Conservation (phyloP, 2,329 filamentous ascomycete species). For the Chaetomium sp. region DNA sequence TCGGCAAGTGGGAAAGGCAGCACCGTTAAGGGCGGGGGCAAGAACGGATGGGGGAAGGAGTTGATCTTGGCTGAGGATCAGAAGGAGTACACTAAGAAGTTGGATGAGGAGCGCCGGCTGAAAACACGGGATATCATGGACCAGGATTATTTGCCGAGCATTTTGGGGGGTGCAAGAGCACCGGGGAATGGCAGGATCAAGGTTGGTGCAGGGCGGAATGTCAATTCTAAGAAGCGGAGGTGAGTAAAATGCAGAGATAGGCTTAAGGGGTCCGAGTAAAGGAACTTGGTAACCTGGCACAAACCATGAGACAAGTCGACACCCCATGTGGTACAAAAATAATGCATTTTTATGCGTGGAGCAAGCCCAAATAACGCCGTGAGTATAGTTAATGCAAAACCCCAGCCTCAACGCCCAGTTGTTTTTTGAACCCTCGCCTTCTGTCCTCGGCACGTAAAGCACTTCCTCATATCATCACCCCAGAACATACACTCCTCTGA, state of each 20-base stretch:
- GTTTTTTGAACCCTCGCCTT: background rate
- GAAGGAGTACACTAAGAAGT: constrained; percentile 73
- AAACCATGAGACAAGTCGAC: background rate
- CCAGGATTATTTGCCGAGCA: constrained; percentile 80
- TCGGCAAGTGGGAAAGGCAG: constrained; percentile 68
- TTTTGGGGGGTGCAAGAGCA: constrained; percentile 72
- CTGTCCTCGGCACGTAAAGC: background rate
- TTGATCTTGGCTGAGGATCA: constrained; percentile 91
- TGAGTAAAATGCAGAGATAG: constrained; percentile 15
- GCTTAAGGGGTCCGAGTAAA: too few species aligned
- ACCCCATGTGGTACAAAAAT: background rate
- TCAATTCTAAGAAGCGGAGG: constrained; percentile 70
- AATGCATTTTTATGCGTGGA: background rate
- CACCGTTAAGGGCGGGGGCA: constrained; percentile 61
- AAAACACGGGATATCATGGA: constrained; percentile 86
- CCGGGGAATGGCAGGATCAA: constrained; percentile 58
- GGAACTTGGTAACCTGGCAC: too few species aligned
- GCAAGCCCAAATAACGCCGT: constrained; percentile 10
- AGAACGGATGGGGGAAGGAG: constrained; percentile 78
- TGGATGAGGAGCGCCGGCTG: constrained; percentile 56
- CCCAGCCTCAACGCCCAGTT: constrained; percentile 1
- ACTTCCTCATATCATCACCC: background rate
- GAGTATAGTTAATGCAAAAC: constrained; percentile 10
- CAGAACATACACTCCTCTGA: too few species aligned
- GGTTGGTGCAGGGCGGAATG: constrained; percentile 77